Conservation (phyloP, 2,329 filamentous ascomycete genomes). For the Epichloe amarillans region DNA sequence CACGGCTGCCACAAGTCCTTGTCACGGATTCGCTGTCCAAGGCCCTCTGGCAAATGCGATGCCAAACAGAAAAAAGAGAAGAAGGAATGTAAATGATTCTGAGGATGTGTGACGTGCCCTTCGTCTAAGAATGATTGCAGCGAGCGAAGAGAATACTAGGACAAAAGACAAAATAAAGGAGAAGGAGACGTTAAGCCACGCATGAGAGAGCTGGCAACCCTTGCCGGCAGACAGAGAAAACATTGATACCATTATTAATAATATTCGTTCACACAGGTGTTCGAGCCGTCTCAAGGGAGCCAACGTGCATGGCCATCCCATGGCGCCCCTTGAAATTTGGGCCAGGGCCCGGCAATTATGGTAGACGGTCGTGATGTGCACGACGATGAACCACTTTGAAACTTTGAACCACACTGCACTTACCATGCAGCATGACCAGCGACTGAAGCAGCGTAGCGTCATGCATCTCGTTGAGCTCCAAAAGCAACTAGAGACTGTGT, state of each 20-base stretch:
- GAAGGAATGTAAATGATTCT: background rate
- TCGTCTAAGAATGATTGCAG: background rate
- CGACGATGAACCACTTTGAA: background rate
- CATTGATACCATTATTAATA: too few relatives aligned
- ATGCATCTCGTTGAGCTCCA: too few relatives aligned
- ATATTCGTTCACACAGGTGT: background rate
- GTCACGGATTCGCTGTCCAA: background rate
- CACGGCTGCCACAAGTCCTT: too few relatives aligned
- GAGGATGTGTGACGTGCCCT: too few relatives aligned
- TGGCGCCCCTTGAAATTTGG: background rate
- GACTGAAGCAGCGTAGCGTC: background rate
- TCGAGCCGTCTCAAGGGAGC: background rate
- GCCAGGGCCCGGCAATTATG: background rate
- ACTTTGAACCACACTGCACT: background rate
- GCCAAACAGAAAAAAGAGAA: background rate
- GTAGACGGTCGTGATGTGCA: background rate
- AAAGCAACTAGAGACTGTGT: too few relatives aligned
- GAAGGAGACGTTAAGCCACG: too few relatives aligned
- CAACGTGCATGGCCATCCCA: background rate
- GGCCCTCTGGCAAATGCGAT: background rate
- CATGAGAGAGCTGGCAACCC: background rate
- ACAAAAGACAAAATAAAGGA: too few relatives aligned
- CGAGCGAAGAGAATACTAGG: background rate
- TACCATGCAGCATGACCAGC: background rate
- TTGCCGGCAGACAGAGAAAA: background rate